Evolutionary conservation across 2,329 filamentous ascomycete genomes (phyloP).

Genomic region (Dactylellina sp.): DNA sequence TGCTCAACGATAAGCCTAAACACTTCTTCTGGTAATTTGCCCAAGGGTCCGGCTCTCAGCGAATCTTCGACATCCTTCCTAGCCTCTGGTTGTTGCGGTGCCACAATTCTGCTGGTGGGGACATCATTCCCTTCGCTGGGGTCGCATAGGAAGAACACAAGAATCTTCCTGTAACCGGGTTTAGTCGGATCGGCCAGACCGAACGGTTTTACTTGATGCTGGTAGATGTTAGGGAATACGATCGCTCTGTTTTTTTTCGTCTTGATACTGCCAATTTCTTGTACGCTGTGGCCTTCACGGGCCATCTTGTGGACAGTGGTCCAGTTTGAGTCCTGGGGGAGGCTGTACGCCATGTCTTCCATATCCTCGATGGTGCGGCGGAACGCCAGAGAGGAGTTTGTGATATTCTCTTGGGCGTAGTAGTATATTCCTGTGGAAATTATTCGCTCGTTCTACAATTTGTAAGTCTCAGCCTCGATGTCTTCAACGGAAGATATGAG

Average conservation of each 20-base stretch:
- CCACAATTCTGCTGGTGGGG: constrained; percentile 37
- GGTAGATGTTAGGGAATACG: constrained; percentile 51
- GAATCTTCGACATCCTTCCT: constrained; percentile 29
- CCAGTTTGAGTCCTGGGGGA: constrained; percentile 44
- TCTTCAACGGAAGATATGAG: not conserved
- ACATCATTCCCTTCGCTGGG: constrained; percentile 59
- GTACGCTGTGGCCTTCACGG: constrained; percentile 23
- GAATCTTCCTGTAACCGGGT: constrained; percentile 48
- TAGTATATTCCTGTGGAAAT: constrained; percentile 74
- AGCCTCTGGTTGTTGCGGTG: constrained; percentile 46
- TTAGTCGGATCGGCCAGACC: constrained; percentile 50
- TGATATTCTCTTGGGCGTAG: constrained; percentile 73
- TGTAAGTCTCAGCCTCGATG: not conserved
- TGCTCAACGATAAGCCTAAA: constrained; percentile 58
- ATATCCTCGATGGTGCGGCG: constrained; percentile 62
- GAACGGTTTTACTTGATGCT: constrained; percentile 51
- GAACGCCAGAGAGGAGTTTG: constrained; percentile 68
- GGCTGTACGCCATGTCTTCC: constrained; percentile 11
- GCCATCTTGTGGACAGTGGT: constrained; percentile 37
- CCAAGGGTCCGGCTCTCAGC: constrained; percentile 12
- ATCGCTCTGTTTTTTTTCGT: constrained; percentile 43
- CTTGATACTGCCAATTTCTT: constrained; percentile 43
- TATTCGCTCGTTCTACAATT: constrained; percentile 71
- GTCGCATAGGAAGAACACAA: constrained; percentile 54
- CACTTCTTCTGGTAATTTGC: constrained; percentile 55